phyloP scores from a whole-genome alignment of 2,329 filamentous ascomycete species.

The Mariannaea sp. region DNA sequence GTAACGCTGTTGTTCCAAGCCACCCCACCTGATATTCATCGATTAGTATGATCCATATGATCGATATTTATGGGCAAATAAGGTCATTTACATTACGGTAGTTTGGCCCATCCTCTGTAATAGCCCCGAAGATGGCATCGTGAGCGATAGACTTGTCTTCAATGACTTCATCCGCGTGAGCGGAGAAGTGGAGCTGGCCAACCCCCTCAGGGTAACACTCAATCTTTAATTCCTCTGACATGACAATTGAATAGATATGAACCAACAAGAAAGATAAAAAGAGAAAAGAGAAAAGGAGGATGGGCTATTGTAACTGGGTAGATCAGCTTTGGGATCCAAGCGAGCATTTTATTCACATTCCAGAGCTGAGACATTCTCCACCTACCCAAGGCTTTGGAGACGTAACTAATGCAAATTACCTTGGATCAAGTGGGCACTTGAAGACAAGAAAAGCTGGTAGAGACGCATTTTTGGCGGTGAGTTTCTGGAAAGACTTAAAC shows the following conservation, averaged over 20 bases:
- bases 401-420: too few species aligned
- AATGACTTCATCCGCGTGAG: neutral
- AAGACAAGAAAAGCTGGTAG: too few species aligned
- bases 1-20: conserved; percentile 48
- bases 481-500: too few species aligned
- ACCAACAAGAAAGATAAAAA: too few species aligned
- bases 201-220: neutral
- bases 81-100: neutral
- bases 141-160: conserved; percentile 6
- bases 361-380: too few species aligned
- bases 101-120: neutral
- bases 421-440: too few species aligned
- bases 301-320: too few species aligned
- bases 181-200: neutral
- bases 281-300: too few species aligned
- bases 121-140: conserved; percentile 19
- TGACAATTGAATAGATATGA: neutral
- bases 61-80: neutral
- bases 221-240: neutral
- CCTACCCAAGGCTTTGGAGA: too few species aligned
- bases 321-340: too few species aligned
- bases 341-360: too few species aligned
- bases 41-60: neutral
- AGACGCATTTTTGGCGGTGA: too few species aligned
- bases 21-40: conserved; percentile 44